Percentiles rank a stretch among this genome's conserved stretches.
These are phyloP conservation scores for Penicillium frequentans DNA, from an alignment of 2,329 filamentous ascomycete species.

Conservation along the genomic window DNA sequence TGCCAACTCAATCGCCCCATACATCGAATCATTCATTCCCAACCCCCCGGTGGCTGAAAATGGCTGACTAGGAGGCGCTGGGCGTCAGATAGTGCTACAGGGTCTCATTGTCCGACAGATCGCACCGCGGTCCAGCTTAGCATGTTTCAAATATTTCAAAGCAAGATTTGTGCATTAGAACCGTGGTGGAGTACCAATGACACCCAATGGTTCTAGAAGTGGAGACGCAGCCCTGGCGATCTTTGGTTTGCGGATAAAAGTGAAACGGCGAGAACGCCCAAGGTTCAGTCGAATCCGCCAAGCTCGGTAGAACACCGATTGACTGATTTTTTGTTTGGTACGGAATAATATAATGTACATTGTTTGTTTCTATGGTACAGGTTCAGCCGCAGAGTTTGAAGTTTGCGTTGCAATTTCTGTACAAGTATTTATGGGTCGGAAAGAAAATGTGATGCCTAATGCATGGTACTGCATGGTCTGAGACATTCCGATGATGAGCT, in stretches of 20 bases:
- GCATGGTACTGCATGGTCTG: neutral
- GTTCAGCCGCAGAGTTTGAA: neutral
- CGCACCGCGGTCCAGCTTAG: neutral
- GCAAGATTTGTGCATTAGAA: neutral
- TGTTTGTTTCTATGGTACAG: neutral
- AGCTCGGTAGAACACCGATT: neutral
- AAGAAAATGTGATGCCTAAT: neutral
- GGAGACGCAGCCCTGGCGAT: neutral
- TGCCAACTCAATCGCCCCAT: conserved; percentile 4
- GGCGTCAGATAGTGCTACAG: neutral
- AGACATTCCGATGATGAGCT: neutral
- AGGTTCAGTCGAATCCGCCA: neutral
- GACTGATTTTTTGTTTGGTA: neutral
- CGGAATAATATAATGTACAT: neutral
- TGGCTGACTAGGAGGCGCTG: neutral
- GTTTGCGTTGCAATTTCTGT: neutral
- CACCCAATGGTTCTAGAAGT: conserved; percentile 1
- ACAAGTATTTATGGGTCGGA: neutral
- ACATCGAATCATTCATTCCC: neutral
- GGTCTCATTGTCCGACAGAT: conserved; percentile 9
- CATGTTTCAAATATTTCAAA: conserved; percentile 4
- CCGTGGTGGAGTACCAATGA: neutral
- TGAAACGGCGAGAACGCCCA: neutral
- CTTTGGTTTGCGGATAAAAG: neutral
- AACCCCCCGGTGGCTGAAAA: neutral